These are phyloP conservation scores for Aspergillus fumigatus DNA, from an alignment of 2,329 filamentous ascomycete genomes.

Conservation along the genomic window DNA sequence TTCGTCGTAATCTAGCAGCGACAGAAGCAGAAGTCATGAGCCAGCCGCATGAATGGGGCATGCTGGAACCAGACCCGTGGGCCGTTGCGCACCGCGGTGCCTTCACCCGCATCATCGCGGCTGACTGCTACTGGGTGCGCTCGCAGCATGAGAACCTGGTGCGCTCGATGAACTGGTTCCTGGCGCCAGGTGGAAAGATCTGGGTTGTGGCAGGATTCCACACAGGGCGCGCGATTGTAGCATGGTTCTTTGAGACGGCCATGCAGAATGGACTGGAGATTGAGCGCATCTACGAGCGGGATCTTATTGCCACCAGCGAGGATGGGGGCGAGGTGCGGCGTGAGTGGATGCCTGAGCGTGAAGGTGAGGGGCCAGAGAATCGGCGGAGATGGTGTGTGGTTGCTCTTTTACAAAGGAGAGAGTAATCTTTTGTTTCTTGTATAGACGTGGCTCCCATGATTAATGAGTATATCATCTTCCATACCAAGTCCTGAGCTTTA, in stretches of 20 bases:
- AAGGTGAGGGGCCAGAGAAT: conserved; percentile 47
- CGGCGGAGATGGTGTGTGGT: conserved; percentile 56
- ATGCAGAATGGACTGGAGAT: conserved; percentile 43
- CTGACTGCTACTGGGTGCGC: conserved; percentile 60
- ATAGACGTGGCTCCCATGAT: conserved; percentile 3
- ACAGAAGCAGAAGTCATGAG: conserved; percentile 27
- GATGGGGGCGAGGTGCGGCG: conserved; percentile 42
- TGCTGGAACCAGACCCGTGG: conserved; percentile 36
- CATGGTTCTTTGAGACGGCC: conserved; percentile 51
- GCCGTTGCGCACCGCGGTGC: conserved; percentile 28
- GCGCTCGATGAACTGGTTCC: conserved; percentile 53
- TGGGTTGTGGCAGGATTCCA: conserved; percentile 57
- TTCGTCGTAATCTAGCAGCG: conserved; percentile 36
- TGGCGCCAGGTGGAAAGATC: conserved; percentile 39
- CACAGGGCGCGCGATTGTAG: conserved; percentile 53
- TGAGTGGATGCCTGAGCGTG: conserved; percentile 42
- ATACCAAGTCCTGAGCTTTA: background rate
- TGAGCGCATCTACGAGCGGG: conserved; percentile 53
- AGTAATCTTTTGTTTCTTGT: background rate
- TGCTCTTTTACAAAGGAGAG: conserved; percentile 38
- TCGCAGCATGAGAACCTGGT: conserved; percentile 55
- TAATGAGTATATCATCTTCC: background rate
- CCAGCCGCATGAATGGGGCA: conserved; percentile 53
- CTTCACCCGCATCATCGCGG: conserved; percentile 54
- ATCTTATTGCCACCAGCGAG: conserved; percentile 40